Conservation (phyloP, 2,329 filamentous ascomycete species). For the Dissoconium aciculare region DNA sequence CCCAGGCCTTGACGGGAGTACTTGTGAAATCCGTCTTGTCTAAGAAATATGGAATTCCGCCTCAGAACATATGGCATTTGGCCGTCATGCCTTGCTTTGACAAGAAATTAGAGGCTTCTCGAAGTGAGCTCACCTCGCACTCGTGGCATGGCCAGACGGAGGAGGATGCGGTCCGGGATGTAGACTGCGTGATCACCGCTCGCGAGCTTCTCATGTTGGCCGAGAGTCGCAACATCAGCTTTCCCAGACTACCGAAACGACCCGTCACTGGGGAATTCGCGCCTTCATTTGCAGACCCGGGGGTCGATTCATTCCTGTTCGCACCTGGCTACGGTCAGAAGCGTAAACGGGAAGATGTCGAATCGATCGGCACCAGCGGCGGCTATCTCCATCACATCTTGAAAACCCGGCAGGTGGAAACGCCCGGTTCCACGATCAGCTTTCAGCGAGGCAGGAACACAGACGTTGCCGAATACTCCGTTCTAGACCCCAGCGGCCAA, state of each 20-base stretch:
- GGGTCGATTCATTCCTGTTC: constrained; percentile 60
- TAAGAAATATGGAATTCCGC: constrained; percentile 53
- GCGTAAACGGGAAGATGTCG: constrained; percentile 27
- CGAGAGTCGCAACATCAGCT: constrained; percentile 60
- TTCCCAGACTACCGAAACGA: constrained; percentile 53
- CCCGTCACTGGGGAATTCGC: constrained; percentile 34
- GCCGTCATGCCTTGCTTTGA: constrained; percentile 98
- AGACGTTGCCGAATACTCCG: constrained; percentile 75
- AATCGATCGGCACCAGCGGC: constrained; percentile 61
- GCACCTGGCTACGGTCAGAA: constrained; percentile 36
- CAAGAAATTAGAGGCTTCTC: constrained; percentile 93
- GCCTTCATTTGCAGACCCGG: constrained; percentile 56
- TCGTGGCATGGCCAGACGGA: constrained; percentile 26
- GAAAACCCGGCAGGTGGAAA: constrained; percentile 52
- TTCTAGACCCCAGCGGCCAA: constrained; percentile 37
- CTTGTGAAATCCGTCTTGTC: constrained; percentile 77
- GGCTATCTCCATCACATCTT: constrained; percentile 81
- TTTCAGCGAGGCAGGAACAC: constrained; percentile 67
- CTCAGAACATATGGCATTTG: constrained; percentile 80
- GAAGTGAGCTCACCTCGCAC: constrained; percentile 64
- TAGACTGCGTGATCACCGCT: constrained; percentile 95
- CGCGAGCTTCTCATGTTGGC: constrained; percentile 87
- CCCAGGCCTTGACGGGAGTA: constrained; percentile 81
- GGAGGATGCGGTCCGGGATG: constrained; percentile 54
- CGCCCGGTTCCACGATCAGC: constrained; percentile 58